phyloP scores from a whole-genome alignment of 2,329 filamentous ascomycete genomes.

The Grosmannia clavigera region DNA sequence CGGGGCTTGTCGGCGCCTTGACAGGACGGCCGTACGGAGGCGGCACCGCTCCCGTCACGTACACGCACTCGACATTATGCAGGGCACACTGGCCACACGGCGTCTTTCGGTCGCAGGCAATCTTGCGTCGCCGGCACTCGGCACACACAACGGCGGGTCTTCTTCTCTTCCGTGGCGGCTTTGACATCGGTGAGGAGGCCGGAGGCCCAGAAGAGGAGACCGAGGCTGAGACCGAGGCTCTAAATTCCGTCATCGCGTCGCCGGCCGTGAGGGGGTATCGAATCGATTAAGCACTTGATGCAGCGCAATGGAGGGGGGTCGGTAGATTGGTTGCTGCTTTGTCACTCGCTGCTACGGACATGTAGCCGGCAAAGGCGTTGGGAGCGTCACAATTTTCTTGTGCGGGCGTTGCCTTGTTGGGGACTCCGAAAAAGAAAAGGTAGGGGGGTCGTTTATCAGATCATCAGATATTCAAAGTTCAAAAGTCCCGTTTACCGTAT shows the following conservation, averaged over 20 bases:
- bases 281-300: neutral
- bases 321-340: neutral
- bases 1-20: neutral
- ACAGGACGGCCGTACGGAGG: conserved; percentile 12
- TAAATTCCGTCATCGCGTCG: neutral
- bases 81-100: conserved; percentile 49
- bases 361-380: neutral
- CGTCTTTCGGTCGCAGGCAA: conserved; percentile 43
- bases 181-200: neutral
- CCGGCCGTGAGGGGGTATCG: neutral
- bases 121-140: conserved; percentile 46
- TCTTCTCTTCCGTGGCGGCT: conserved; percentile 10
- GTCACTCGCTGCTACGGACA: neutral
- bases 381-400: neutral
- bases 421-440: neutral
- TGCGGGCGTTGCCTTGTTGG: neutral
- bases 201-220: neutral
- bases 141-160: conserved; percentile 36
- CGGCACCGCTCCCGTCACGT: conserved; percentile 21
- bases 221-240: neutral
- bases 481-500: neutral
- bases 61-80: conserved; percentile 40
- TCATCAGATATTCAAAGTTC: conserved; percentile 8
- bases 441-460: conserved; percentile 6
- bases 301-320: neutral